Percentiles rank a stretch among this genome's conserved stretches.
phyloP scores from a whole-genome alignment of 345 rosid species.

The Salix viminalis region DNA sequence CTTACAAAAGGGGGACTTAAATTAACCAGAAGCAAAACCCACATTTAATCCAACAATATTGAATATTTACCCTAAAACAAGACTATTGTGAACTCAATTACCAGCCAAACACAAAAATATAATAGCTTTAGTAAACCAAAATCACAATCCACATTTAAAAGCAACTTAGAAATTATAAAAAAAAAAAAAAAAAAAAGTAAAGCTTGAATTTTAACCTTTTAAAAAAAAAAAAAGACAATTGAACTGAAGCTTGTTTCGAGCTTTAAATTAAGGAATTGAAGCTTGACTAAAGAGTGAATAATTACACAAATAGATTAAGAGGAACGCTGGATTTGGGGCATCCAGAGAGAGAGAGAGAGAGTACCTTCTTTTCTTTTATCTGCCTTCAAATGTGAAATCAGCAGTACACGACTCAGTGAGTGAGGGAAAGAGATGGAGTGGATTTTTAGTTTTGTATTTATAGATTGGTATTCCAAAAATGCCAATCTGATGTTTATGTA shows the following conservation, averaged over 20 bases:
- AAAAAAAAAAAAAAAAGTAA: neutral
- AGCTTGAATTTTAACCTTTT: neutral
- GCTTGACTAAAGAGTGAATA: neutral
- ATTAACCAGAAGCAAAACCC: neutral
- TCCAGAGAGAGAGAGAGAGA: slow-evolving; percentile 15
- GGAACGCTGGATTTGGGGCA: slow-evolving; percentile 40
- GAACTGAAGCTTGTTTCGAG: neutral
- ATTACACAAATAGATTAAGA: neutral
- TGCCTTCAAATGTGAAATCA: slow-evolving; percentile 18
- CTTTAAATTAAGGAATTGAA: neutral
- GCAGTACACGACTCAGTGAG: slow-evolving; percentile 14
- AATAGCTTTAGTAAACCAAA: neutral
- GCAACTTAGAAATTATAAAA: neutral
- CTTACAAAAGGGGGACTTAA: neutral
- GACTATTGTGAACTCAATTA: neutral
- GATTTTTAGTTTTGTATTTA: neutral
- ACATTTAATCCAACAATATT: neutral
- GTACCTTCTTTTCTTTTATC: slow-evolving; percentile 18
- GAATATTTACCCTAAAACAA: neutral
- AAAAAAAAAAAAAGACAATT: neutral
- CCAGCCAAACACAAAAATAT: neutral
- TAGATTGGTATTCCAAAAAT: slow-evolving; percentile 12
- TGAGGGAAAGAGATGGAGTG: neutral
- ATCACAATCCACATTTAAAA: neutral
- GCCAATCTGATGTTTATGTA: neutral